Conservation (phyloP, 495 filamentous ascomycete genomes). For the Aspergillus heteromorphus region DNA sequence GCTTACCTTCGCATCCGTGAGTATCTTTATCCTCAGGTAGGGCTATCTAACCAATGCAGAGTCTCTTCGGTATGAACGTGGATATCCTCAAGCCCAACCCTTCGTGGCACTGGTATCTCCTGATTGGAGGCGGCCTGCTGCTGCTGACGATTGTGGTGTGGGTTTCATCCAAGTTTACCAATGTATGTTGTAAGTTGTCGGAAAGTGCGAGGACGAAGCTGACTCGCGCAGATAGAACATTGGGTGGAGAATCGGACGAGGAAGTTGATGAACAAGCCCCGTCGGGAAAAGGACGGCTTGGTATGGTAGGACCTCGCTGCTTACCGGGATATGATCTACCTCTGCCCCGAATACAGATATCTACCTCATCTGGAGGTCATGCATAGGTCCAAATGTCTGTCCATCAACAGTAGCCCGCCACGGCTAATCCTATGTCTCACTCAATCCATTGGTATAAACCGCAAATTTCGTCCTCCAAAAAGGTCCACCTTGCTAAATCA, state of each 20-base stretch:
- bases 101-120: conserved; percentile 28
- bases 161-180: conserved; percentile 23
- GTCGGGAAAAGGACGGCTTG: background rate
- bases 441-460: no score
- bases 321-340: no score
- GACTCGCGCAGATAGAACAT: background rate
- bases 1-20: conserved; percentile 28
- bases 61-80: conserved; percentile 34
- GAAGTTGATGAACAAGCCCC: background rate
- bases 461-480: no score
- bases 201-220: background rate
- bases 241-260: background rate
- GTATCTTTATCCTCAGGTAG: background rate
- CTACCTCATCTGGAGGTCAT: no score
- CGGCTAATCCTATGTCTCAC: no score
- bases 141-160: conserved; percentile 20
- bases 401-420: no score
- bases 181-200: conserved; percentile 13
- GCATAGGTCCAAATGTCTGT: no score
- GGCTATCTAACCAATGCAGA: conserved; percentile 12
- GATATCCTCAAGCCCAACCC: conserved; percentile 20
- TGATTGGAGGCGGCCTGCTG: conserved; percentile 17
- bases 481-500: no score
- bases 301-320: no score
- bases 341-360: no score